Conservation (phyloP, 1,284 basidiomycete species). For the Tilletia walkeri region DNA sequence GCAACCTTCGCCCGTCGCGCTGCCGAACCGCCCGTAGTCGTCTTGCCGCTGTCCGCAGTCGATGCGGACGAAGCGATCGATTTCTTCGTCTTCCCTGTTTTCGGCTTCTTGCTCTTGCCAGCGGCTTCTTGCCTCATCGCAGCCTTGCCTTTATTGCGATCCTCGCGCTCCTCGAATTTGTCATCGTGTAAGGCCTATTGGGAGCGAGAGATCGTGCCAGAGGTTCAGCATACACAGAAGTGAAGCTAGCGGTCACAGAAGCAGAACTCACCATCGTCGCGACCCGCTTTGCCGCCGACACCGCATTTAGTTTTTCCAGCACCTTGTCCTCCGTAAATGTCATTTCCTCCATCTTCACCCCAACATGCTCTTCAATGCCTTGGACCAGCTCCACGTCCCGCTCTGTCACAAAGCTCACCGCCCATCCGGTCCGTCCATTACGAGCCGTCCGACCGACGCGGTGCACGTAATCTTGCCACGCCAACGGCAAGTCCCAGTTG, state of each 20-base stretch:
- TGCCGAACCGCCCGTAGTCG: too few relatives aligned
- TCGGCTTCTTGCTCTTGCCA: not conserved
- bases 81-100: not conserved
- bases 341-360: conserved; percentile 58
- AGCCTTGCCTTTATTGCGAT: conserved; percentile 70
- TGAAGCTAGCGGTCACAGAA: too few relatives aligned
- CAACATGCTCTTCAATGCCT: conserved; percentile 80
- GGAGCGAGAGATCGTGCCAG: not conserved
- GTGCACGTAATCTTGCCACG: conserved; percentile 64
- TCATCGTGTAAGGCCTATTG: conserved; percentile 69
- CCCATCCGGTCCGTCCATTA: conserved; percentile 82
- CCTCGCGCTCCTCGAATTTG: conserved; percentile 82
- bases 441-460: conserved; percentile 80
- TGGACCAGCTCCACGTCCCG: conserved; percentile 81
- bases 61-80: not conserved
- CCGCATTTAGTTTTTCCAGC: conserved; percentile 78
- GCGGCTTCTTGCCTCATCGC: conserved; percentile 17
- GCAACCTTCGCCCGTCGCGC: too few relatives aligned
- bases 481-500: conserved; percentile 88
- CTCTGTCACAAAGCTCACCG: conserved; percentile 92
- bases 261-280: conserved; percentile 75
- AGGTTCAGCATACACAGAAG: not conserved
- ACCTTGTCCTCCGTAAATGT: conserved; percentile 71
- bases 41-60: too few relatives aligned
- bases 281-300: conserved; percentile 86